Percentiles rank a stretch among this genome's conserved stretches.
Evolutionary conservation across 768 basidiomycete species (phyloP).

Genomic region (Agaricus subrufescens): DNA sequence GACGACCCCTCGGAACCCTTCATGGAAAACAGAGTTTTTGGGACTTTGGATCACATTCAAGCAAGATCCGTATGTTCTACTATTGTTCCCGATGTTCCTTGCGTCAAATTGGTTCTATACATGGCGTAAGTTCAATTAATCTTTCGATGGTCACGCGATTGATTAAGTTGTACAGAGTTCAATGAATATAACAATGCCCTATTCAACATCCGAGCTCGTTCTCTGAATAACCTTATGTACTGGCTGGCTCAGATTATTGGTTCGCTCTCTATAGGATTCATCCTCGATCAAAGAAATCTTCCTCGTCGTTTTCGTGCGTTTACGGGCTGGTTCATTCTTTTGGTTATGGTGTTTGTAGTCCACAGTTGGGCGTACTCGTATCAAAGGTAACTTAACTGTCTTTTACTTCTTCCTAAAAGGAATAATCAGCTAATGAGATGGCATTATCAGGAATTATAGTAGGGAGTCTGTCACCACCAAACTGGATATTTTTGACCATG

Average conservation of each 20-base stretch:
- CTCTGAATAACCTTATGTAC: slow-evolving; percentile 76
- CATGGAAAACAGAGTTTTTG: slow-evolving; percentile 71
- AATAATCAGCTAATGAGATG: background rate
- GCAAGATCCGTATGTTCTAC: slow-evolving; percentile 65
- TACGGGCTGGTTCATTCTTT: slow-evolving; percentile 58
- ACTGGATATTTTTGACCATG: slow-evolving; percentile 56
- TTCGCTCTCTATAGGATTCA: slow-evolving; percentile 60
- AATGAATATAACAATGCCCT: slow-evolving; percentile 73
- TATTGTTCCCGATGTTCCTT: slow-evolving; percentile 83
- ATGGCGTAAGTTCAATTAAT: slow-evolving; percentile 52
- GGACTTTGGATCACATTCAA: slow-evolving; percentile 65
- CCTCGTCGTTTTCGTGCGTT: slow-evolving; percentile 68
- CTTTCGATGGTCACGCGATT: background rate
- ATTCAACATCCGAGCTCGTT: slow-evolving; percentile 74
- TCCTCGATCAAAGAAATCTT: slow-evolving; percentile 55
- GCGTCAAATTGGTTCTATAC: slow-evolving; percentile 83
- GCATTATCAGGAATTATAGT: slow-evolving; percentile 48
- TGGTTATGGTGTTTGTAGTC: slow-evolving; percentile 65
- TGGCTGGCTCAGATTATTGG: slow-evolving; percentile 77
- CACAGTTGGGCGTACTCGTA: slow-evolving; percentile 76
- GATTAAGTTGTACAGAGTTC: slow-evolving; percentile 43
- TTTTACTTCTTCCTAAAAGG: background rate
- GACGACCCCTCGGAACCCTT: slow-evolving; percentile 55
- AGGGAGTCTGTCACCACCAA: slow-evolving; percentile 40
- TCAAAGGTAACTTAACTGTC: slow-evolving; percentile 46